These are phyloP conservation scores for Sungouiozyma intestinalis DNA, from an alignment of 805 yeast species.

Conservation along the genomic window DNA sequence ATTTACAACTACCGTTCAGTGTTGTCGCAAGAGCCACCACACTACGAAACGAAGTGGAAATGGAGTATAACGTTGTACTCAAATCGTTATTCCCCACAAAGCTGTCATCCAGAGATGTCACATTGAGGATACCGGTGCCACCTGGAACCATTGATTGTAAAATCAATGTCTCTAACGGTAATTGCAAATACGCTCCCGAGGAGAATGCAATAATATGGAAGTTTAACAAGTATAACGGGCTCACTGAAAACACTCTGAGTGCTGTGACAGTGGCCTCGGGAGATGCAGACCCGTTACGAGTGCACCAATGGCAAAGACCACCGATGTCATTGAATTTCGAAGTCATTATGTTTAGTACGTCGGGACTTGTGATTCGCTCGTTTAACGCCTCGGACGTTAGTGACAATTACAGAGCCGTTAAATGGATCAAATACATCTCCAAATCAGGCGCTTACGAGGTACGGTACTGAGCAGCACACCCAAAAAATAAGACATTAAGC, in stretches of 20 bases:
- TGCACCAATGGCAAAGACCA: constrained; percentile 53
- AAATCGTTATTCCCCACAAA: constrained; percentile 52
- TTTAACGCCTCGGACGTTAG: constrained; percentile 46
- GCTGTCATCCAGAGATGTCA: constrained; percentile 52
- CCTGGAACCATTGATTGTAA: constrained; percentile 42
- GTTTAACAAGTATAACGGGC: constrained; percentile 57
- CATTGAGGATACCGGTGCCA: constrained; percentile 61
- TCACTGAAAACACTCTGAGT: constrained; percentile 48
- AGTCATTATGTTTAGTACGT: constrained; percentile 63
- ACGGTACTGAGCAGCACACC: constrained; percentile 48
- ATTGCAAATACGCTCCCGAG: constrained; percentile 56
- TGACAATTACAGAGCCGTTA: constrained; percentile 54
- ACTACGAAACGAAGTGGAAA: constrained; percentile 27
- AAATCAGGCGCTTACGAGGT: constrained; percentile 75
- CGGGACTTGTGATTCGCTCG: constrained; percentile 66
- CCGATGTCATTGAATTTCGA: constrained; percentile 64
- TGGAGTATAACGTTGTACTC: constrained; percentile 51
- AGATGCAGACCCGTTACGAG: constrained; percentile 12
- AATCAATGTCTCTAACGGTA: constrained; percentile 46
- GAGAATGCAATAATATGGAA: constrained; percentile 62
- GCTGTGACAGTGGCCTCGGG: constrained; percentile 39
- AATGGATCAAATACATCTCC: constrained; percentile 78
- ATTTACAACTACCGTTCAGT: constrained; percentile 60
- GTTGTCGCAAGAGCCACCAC: constrained; percentile 44
- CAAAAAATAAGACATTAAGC: too few species aligned